Percentiles rank a stretch among this genome's conserved stretches.
These are phyloP conservation scores for Diaporthe citri DNA, from an alignment of 2,329 filamentous ascomycete genomes.

Conservation along the genomic window DNA sequence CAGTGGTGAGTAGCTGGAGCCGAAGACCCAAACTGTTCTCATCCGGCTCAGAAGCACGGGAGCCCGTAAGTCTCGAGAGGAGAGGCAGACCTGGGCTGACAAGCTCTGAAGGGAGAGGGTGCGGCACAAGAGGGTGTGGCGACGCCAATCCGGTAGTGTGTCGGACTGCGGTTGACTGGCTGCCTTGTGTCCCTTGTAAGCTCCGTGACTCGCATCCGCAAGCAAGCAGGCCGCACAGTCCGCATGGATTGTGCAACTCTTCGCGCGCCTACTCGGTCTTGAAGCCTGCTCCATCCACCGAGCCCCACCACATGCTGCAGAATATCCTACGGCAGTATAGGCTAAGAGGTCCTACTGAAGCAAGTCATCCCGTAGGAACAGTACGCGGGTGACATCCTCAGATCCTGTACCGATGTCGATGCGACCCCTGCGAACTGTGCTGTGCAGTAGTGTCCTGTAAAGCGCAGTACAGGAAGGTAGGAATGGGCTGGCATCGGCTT, in stretches of 20 bases:
- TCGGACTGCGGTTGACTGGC: neutral
- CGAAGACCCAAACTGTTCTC: neutral
- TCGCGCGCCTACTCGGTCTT: neutral
- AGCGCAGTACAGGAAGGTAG: neutral
- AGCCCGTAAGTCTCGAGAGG: neutral
- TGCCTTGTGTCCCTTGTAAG: slow-evolving; percentile 7
- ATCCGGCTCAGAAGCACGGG: neutral
- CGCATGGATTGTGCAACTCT: slow-evolving; percentile 5
- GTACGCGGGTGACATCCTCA: slow-evolving; percentile 3
- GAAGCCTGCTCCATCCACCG: neutral
- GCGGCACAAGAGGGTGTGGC: neutral
- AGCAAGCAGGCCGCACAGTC: neutral
- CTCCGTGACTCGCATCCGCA: neutral
- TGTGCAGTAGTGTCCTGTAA: neutral
- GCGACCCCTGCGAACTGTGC: neutral
- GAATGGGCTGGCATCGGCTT: neutral
- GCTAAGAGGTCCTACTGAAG: neutral
- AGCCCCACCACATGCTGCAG: neutral
- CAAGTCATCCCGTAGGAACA: slow-evolving; percentile 9
- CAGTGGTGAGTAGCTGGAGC: neutral
- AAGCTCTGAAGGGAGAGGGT: neutral
- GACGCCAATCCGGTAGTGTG: slow-evolving; percentile 8
- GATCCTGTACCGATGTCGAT: slow-evolving; percentile 7
- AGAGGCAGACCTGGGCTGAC: neutral
- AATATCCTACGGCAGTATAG: neutral